phyloP scores from a whole-genome alignment of 2,329 filamentous ascomycete species.

The Ascocoryne sarcoides region DNA sequence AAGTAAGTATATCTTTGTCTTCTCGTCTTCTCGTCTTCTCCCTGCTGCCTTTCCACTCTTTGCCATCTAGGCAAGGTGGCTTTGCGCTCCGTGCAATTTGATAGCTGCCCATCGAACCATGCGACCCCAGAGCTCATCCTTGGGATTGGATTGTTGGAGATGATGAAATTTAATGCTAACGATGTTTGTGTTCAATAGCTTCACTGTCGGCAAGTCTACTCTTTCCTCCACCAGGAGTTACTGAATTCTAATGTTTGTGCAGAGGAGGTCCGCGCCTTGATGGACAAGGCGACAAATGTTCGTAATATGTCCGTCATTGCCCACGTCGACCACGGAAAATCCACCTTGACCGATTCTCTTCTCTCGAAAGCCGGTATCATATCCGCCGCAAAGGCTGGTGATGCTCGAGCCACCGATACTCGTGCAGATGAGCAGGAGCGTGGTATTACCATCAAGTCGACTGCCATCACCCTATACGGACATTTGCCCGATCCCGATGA shows the following conservation, averaged over 20 bases:
- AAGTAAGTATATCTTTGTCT: conserved; percentile 65
- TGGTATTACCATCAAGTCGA: conserved; percentile 99
- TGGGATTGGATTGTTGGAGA: no score
- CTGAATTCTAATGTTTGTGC: no score
- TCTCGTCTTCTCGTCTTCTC: background rate
- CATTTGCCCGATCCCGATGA: conserved; percentile 73
- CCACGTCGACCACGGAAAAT: conserved; percentile 99
- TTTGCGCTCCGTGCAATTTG: no score
- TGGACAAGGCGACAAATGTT: conserved; percentile 72
- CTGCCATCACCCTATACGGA: conserved; percentile 96
- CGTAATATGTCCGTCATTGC: conserved; percentile 99
- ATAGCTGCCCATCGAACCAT: no score
- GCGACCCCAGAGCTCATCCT: no score
- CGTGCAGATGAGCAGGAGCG: conserved; percentile 97
- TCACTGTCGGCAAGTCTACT: no score
- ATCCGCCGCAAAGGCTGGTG: conserved; percentile 93
- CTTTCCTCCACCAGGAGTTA: no score
- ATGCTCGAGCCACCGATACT: conserved; percentile 93
- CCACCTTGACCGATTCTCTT: conserved; percentile 97
- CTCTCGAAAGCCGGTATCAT: conserved; percentile 99
- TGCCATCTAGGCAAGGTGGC: no score
- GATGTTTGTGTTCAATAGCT: no score
- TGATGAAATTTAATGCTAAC: no score
- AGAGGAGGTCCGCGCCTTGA: conserved; percentile 77
- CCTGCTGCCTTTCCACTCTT: no score